Percentiles rank a stretch among this genome's conserved stretches.
Conservation (phyloP, 305 asterid species). For the Stenogyne calaminthoides region DNA sequence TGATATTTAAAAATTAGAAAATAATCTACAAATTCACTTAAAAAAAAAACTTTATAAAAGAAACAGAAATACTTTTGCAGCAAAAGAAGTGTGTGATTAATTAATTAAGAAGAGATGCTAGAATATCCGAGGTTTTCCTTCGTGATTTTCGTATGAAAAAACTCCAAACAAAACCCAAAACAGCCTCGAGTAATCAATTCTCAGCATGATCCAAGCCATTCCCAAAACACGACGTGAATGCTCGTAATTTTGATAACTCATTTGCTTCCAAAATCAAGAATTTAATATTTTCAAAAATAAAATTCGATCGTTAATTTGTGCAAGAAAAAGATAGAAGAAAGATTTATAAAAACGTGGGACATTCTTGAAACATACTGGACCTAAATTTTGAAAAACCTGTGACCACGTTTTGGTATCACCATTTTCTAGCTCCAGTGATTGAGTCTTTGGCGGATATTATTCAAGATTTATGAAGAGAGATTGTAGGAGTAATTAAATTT, state of each 20-base stretch:
- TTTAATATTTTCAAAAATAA: no score
- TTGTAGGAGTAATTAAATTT: background rate
- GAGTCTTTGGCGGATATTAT: background rate
- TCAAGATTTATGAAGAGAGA: background rate
- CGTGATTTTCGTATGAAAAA: slow-evolving; percentile 78
- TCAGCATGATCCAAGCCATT: slow-evolving; percentile 77
- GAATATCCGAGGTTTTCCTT: slow-evolving; percentile 80
- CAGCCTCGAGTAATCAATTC: slow-evolving; percentile 77
- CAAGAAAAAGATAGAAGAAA: background rate
- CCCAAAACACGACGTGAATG: slow-evolving; percentile 43
- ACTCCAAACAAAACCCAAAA: slow-evolving; percentile 76
- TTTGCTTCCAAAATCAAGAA: slow-evolving; percentile 33
- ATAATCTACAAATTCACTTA: background rate
- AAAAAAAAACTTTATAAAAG: background rate
- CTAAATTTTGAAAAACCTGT: slow-evolving; percentile 75
- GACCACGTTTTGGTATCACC: slow-evolving; percentile 55
- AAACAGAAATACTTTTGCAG: background rate
- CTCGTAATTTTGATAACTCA: slow-evolving; percentile 47
- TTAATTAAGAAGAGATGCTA: slow-evolving; percentile 31
- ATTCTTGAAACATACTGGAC: slow-evolving; percentile 31
- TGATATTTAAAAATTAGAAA: background rate
- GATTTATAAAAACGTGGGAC: slow-evolving; percentile 23
- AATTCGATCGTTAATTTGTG: no score
- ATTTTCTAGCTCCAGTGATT: slow-evolving; percentile 35
- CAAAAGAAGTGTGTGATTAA: background rate